phyloP scores from a whole-genome alignment of 306 rosid genomes.

The Biancaea sappan region DNA sequence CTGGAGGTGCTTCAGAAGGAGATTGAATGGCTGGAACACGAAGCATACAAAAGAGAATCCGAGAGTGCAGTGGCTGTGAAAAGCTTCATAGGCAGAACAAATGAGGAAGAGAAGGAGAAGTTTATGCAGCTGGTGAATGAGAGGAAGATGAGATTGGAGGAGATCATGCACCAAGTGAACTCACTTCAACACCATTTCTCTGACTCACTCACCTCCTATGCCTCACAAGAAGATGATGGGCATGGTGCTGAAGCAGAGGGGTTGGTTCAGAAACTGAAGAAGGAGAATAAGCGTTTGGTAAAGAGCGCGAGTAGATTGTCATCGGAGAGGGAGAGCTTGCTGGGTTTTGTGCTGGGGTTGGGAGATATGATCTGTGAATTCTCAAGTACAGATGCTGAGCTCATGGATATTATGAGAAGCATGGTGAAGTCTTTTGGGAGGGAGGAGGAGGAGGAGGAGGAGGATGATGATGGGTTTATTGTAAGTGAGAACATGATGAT shows the following conservation, averaged over 20 bases:
- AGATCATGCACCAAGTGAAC: constrained; percentile 46
- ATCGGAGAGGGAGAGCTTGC: constrained; percentile 56
- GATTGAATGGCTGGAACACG: constrained; percentile 57
- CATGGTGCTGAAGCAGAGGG: constrained; percentile 39
- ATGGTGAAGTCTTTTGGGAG: constrained; percentile 50
- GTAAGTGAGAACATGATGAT: constrained; percentile 52
- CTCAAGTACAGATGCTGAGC: constrained; percentile 53
- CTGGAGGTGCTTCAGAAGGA: constrained; percentile 62
- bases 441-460: not conserved
- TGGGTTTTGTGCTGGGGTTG: constrained; percentile 51
- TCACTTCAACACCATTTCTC: constrained; percentile 57
- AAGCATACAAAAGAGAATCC: constrained; percentile 56
- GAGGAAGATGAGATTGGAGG: constrained; percentile 29
- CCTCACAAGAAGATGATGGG: constrained; percentile 60
- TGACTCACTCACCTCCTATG: constrained; percentile 46
- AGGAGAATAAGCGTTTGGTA: constrained; percentile 48
- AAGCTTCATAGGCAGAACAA: constrained; percentile 40
- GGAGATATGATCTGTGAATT: constrained; percentile 54
- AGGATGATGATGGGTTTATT: constrained; percentile 35
- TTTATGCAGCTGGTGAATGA: not conserved
- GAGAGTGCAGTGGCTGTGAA: constrained; percentile 53
- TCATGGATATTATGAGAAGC: constrained; percentile 57
- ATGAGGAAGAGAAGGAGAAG: constrained; percentile 49
- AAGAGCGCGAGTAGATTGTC: constrained; percentile 57
- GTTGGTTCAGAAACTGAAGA: constrained; percentile 53